Evolutionary conservation across 805 yeast genomes (phyloP).

Genomic region (Ogataea naganishii): DNA sequence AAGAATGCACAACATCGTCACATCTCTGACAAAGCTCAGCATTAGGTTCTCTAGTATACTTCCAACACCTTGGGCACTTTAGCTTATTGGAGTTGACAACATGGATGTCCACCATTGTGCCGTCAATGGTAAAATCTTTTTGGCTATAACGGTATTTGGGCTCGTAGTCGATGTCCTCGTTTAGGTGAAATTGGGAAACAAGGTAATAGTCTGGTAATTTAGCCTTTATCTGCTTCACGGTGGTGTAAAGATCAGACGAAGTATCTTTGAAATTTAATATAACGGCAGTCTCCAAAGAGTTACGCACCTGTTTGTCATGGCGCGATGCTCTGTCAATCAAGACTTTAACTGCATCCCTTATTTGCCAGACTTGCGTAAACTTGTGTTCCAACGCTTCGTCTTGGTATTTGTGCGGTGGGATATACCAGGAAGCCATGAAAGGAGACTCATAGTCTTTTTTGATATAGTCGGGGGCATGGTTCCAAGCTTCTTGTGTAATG

Average conservation of each 20-base stretch:
- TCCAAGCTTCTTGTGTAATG: constrained; percentile 86
- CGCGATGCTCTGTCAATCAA: constrained; percentile 50
- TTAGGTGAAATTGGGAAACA: constrained; percentile 49
- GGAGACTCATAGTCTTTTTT: constrained; percentile 30
- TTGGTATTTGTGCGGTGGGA: constrained; percentile 25
- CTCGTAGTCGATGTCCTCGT: constrained; percentile 5
- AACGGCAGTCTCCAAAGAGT: constrained; percentile 52
- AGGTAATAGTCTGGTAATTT: constrained; percentile 52
- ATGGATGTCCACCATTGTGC: constrained; percentile 25
- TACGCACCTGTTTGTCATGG: constrained; percentile 38
- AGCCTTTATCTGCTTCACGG: constrained; percentile 23
- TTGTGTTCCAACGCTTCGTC: constrained; percentile 30
- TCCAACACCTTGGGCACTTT: constrained; percentile 97
- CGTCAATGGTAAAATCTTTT: constrained; percentile 14
- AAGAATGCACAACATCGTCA: constrained; percentile 24
- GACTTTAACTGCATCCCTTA: constrained; percentile 42
- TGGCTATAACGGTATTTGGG: constrained; percentile 16
- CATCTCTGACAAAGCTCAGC: constrained; percentile 64
- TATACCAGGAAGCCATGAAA: constrained; percentile 36
- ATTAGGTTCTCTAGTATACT: constrained; percentile 43
- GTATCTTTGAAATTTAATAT: constrained; percentile 20
- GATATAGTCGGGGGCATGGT: constrained; percentile 31
- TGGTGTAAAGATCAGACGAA: constrained; percentile 1
- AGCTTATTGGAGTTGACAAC: constrained; percentile 29
- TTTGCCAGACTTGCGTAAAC: constrained; percentile 34